These are phyloP conservation scores for Fraxinus platypoda DNA, from an alignment of 305 asterid species.

Conservation along the genomic window DNA sequence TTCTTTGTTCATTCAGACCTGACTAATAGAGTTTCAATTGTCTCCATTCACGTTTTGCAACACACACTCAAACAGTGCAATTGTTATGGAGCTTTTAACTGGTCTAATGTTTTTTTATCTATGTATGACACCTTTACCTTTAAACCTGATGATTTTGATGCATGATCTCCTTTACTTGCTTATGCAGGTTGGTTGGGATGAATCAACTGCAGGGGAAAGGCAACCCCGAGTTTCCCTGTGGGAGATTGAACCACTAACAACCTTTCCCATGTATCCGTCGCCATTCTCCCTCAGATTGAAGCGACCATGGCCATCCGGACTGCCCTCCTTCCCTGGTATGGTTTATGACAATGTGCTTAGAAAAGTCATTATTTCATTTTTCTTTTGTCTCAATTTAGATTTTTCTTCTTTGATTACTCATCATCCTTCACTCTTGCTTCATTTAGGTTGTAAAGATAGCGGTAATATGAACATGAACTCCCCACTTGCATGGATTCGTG, in stretches of 20 bases:
- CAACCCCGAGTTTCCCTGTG: slow-evolving; percentile 96
- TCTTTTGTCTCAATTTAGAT: not conserved
- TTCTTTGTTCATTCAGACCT: not conserved
- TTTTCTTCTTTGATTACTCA: not conserved
- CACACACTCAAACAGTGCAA: not conserved
- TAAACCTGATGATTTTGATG: not conserved
- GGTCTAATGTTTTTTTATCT: not conserved
- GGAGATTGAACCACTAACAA: slow-evolving; percentile 93
- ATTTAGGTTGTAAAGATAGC: slow-evolving; percentile 52
- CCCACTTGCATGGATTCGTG: slow-evolving; percentile 75
- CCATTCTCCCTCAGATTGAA: slow-evolving; percentile 96
- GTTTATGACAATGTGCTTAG: slow-evolving; percentile 13
- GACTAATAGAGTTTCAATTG: not conserved
- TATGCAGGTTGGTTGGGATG: slow-evolving; percentile 99
- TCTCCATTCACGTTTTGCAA: not conserved
- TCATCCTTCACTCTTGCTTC: slow-evolving; percentile 9
- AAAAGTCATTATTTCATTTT: not conserved
- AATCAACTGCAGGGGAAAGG: slow-evolving; percentile 97
- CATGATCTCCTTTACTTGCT: slow-evolving; percentile 18
- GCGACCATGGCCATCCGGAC: slow-evolving; percentile 92
- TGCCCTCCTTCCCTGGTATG: slow-evolving; percentile 76
- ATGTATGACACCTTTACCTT: not conserved
- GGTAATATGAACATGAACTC: slow-evolving; percentile 63
- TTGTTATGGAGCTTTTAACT: not conserved
- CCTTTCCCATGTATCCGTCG: slow-evolving; percentile 94